Evolutionary conservation across 345 rosid species (phyloP), one percentile per base, ranked within the genome.

Genomic region (Capsella bursapastoris): DNA sequence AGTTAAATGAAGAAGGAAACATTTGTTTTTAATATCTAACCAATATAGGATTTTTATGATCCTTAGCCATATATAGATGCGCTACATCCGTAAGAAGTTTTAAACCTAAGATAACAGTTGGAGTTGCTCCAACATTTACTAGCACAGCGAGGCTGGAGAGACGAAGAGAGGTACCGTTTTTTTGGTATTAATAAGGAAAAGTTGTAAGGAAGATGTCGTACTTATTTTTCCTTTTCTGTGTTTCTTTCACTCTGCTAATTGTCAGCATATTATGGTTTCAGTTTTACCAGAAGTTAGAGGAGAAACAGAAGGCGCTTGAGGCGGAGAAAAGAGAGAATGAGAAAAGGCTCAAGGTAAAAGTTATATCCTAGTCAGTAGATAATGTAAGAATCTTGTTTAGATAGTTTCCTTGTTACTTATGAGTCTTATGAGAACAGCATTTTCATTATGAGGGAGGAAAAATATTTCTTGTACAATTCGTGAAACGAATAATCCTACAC

Each of bases 281-380:
- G 99, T 95, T 89, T 77, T 92, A 90, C 84, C 55, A 82, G 45
- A 95, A 92, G 61, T 69, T 95, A 70, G 97, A 83, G 80, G 92
- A 90, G 76, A 95, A 95, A 73, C 97, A 95, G 76, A 85, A 77
- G 66, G 97, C 97, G 34, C 73, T 95, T 47, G 97, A 90, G 80
- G 89, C 76, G 47, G 90, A 95, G 92, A 85, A 64, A 80, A 84
- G 49, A 58, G 92, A 92, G 58, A 83, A 82, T 52, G 96, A 90
- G 57, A 91, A 88, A 57, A 85, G 97, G 79, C 83, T 82, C 70
- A 90, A 88, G 97, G 97, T 90, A 78, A 44, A 50, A 14, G 48
- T 57, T 41, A 64, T 73, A 47, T 32, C 38, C 48, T 13, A 27
- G 48, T 25, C 44, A 3, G 48, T 73, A 6, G 37, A 57, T 29